phyloP scores from a whole-genome alignment of 2,329 filamentous ascomycete species.

The Xylariaceae sp. region DNA sequence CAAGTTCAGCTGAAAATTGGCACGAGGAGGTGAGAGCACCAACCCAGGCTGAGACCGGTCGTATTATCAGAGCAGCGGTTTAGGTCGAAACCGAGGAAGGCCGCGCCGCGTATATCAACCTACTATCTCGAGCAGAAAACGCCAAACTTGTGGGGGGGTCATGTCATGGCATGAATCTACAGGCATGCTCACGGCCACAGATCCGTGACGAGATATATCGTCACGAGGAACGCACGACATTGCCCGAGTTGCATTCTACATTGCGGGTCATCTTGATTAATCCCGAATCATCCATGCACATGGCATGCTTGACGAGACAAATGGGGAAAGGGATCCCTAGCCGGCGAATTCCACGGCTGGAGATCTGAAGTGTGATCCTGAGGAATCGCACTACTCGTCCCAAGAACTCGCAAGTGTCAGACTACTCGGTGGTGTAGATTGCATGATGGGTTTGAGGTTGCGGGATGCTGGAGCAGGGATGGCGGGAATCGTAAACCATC shows the following conservation, averaged over 20 bases:
- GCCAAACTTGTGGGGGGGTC: slow-evolving; percentile 14
- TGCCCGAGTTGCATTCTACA: slow-evolving; percentile 8
- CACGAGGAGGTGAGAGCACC: slow-evolving; percentile 15
- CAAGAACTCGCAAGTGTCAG: not conserved
- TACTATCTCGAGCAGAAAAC: slow-evolving; percentile 14
- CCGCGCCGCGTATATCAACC: slow-evolving; percentile 19
- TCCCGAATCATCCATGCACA: slow-evolving; percentile 12
- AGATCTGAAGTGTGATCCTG: slow-evolving; percentile 8
- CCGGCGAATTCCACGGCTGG: slow-evolving; percentile 2
- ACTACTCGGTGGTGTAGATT: slow-evolving; percentile 15
- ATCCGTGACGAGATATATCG: slow-evolving; percentile 9
- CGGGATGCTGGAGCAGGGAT: slow-evolving; percentile 22
- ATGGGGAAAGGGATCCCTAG: not conserved
- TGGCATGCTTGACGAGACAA: not conserved
- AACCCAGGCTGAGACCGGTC: slow-evolving; percentile 20
- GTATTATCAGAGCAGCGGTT: not conserved
- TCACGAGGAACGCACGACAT: slow-evolving; percentile 2
- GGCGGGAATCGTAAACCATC: slow-evolving; percentile 37
- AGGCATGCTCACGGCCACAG: slow-evolving; percentile 11
- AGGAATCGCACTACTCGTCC: not conserved
- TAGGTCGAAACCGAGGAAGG: not conserved
- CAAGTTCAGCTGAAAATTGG: slow-evolving; percentile 25
- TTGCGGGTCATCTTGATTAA: slow-evolving; percentile 14
- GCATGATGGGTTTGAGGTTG: slow-evolving; percentile 21
- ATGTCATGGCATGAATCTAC: slow-evolving; percentile 2